These are phyloP conservation scores for Parathielavia hyrcaniae DNA, from an alignment of 495 filamentous ascomycete genomes.

Conservation along the genomic window DNA sequence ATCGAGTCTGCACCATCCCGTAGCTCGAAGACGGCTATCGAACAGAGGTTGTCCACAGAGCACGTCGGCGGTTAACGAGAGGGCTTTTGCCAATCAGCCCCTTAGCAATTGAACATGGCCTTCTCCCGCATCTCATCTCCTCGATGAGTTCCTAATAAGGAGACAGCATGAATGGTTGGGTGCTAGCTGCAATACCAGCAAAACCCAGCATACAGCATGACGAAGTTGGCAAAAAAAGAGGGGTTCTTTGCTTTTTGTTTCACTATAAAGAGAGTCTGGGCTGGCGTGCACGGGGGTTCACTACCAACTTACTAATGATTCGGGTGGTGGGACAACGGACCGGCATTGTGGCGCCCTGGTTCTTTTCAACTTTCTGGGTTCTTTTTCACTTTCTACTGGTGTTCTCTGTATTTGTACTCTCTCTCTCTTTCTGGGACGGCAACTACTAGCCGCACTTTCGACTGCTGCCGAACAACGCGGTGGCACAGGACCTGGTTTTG, in stretches of 20 bases:
- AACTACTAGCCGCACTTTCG: too few relatives aligned
- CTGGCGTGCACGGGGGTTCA: slow-evolving; percentile 17
- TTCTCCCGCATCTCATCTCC: background rate
- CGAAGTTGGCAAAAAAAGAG: slow-evolving; percentile 1
- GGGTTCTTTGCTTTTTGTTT: slow-evolving; percentile 2
- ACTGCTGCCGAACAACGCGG: too few relatives aligned
- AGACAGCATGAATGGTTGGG: background rate
- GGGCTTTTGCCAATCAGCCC: too few relatives aligned
- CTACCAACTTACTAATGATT: background rate
- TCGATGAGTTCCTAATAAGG: background rate
- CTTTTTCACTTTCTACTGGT: background rate
- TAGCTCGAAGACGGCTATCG: background rate
- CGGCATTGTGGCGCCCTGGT: slow-evolving; percentile 52
- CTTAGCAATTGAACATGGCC: background rate
- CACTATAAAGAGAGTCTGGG: slow-evolving; percentile 30
- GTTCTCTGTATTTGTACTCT: background rate
- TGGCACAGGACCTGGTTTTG: too few relatives aligned
- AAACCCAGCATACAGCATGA: slow-evolving; percentile 5
- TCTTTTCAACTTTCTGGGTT: background rate
- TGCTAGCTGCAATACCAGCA: background rate
- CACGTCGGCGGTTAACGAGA: background rate
- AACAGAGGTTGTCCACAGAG: background rate
- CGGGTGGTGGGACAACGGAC: slow-evolving; percentile 30
- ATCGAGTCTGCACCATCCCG: background rate
- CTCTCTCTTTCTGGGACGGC: background rate